phyloP scores from a whole-genome alignment of 345 rosid species.

The Brassica nigra region DNA sequence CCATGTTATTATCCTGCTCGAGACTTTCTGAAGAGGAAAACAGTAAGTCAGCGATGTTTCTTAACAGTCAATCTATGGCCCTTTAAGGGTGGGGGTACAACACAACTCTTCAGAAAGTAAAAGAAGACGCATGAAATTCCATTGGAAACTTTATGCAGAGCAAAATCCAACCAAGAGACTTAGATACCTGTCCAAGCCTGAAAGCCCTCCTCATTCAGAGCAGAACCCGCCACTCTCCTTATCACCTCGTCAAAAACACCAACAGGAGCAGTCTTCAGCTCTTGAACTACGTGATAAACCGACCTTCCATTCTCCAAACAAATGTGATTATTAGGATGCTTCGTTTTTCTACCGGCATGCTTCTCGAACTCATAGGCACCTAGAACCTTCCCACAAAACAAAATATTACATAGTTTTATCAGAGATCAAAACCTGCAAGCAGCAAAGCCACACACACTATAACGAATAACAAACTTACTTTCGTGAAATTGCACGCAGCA shows the following conservation, averaged over 20 bases:
- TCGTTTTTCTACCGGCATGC: constrained; percentile 80
- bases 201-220: constrained; percentile 69
- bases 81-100: neutral
- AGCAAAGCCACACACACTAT: neutral
- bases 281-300: constrained; percentile 75
- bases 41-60: constrained; percentile 22
- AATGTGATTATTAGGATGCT: constrained; percentile 82
- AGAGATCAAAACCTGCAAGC: neutral
- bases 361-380: constrained; percentile 83
- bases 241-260: constrained; percentile 59
- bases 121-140: neutral
- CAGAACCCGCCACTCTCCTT: constrained; percentile 66
- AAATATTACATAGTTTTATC: neutral
- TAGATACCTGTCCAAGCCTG: constrained; percentile 79
- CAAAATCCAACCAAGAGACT: constrained; percentile 1
- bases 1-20: constrained; percentile 39
- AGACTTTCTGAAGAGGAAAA: constrained; percentile 52
- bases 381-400: constrained; percentile 53
- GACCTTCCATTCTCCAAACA: constrained; percentile 86
- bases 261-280: constrained; percentile 62
- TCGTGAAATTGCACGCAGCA: constrained; percentile 60
- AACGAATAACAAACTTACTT: constrained; percentile 47
- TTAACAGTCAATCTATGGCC: neutral
- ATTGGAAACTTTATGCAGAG: neutral
- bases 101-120: constrained; percentile 1